Evolutionary conservation across 2,329 filamentous ascomycete species (phyloP).

Genomic region (Monilinia vaccinii-corymbosi): DNA sequence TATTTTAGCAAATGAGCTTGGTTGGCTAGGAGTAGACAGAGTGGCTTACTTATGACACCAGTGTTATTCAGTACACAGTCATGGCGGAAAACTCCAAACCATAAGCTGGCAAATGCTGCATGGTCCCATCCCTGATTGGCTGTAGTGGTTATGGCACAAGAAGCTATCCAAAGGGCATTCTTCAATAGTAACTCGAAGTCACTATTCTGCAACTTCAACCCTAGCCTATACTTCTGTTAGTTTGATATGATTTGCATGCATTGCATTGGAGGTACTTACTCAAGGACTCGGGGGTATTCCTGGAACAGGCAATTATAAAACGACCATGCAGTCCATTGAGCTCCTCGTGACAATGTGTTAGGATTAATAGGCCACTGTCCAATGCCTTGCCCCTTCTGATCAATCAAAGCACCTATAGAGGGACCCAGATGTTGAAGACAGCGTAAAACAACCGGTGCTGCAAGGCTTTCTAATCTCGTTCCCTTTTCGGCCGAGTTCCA

Average conservation of each 20-base stretch:
- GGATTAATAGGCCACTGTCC: constrained; percentile 2
- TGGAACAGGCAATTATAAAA: constrained; percentile 20
- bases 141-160: constrained; percentile 9
- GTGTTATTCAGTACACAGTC: constrained; percentile 21
- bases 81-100: constrained; percentile 20
- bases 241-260: not conserved
- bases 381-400: not conserved
- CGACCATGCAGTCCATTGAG: constrained; percentile 20
- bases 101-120: constrained; percentile 19
- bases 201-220: constrained; percentile 12
- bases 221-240: constrained; percentile 18
- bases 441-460: constrained; percentile 14
- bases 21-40: not conserved
- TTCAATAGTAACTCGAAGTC: constrained; percentile 18
- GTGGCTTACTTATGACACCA: constrained; percentile 18
- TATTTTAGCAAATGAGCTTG: not conserved
- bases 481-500: constrained; percentile 17
- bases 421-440: constrained; percentile 14
- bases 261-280: constrained; percentile 13
- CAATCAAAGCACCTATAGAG: constrained; percentile 13
- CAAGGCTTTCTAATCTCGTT: constrained; percentile 10
- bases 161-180: constrained; percentile 24
- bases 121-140: constrained; percentile 8
- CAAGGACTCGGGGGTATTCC: constrained; percentile 23
- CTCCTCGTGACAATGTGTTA: constrained; percentile 14